phyloP scores from a whole-genome alignment of 306 rosid species.

The barrel medic (Medicago truncatula) region MtrunA17r5.0-ANR NC_053046.1:4325501-4326000 shows the following conservation, averaged over 20 bases:
- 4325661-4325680: no score
- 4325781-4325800: background rate
- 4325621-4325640: background rate
- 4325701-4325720: background rate
- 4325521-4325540: background rate
- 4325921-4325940: constrained; percentile 93
- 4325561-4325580: background rate
- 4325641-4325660: no score
- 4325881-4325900: background rate
- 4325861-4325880: background rate
- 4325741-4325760: background rate
- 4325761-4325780: background rate
- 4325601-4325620: background rate
- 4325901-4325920: constrained; percentile 38
- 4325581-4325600: background rate
- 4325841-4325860: background rate
- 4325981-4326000: constrained; percentile 88
- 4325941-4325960: constrained; percentile 89
- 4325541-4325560: background rate
- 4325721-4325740: background rate
- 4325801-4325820: background rate
- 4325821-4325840: background rate
- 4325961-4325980: constrained; percentile 95
- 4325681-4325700: background rate
- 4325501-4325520: background rate